These are phyloP conservation scores for Tricholoma matsutake DNA, from an alignment of 768 basidiomycete genomes.

Conservation along the genomic window DNA sequence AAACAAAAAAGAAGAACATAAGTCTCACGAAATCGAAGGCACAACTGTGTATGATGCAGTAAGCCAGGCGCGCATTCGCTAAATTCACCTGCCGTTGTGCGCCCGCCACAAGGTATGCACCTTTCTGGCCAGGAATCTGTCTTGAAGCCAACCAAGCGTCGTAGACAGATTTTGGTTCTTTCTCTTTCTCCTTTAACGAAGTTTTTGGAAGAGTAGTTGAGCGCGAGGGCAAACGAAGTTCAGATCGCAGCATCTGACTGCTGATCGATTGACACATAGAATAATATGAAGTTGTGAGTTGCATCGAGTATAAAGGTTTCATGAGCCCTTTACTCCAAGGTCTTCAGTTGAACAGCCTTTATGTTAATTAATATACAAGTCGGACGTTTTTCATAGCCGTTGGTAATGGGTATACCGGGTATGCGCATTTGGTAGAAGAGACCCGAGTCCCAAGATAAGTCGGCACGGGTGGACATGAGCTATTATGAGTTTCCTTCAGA, in stretches of 20 bases:
- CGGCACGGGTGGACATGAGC: constrained; percentile 2
- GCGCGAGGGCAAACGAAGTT: constrained; percentile 31
- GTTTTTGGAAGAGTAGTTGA: constrained; percentile 21
- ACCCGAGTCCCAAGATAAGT: constrained; percentile 32
- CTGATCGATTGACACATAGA: constrained; percentile 38
- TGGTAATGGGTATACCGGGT: constrained; percentile 36
- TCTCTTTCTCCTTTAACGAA: constrained; percentile 6
- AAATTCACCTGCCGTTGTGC: constrained; percentile 62
- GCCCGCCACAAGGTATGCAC: constrained; percentile 56
- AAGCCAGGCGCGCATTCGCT: constrained; percentile 55
- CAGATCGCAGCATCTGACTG: constrained; percentile 33
- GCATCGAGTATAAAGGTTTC: constrained; percentile 25
- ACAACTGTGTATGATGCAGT: constrained; percentile 48
- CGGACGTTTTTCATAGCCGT: constrained; percentile 47
- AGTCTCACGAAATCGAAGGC: constrained; percentile 50
- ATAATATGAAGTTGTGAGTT: constrained; percentile 31
- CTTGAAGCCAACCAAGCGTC: constrained; percentile 63
- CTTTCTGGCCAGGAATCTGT: constrained; percentile 43
- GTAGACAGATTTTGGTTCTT: constrained; percentile 33
- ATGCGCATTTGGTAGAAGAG: constrained; percentile 44
- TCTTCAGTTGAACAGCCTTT: constrained; percentile 16
- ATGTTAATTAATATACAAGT: constrained; percentile 42
- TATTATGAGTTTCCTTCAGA: constrained; percentile 29
- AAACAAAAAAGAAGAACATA: no score
- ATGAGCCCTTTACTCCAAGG: constrained; percentile 19